These are phyloP conservation scores for Sinapis alba DNA, from an alignment of 441 rosid genomes.

Conservation along the genomic window DNA sequence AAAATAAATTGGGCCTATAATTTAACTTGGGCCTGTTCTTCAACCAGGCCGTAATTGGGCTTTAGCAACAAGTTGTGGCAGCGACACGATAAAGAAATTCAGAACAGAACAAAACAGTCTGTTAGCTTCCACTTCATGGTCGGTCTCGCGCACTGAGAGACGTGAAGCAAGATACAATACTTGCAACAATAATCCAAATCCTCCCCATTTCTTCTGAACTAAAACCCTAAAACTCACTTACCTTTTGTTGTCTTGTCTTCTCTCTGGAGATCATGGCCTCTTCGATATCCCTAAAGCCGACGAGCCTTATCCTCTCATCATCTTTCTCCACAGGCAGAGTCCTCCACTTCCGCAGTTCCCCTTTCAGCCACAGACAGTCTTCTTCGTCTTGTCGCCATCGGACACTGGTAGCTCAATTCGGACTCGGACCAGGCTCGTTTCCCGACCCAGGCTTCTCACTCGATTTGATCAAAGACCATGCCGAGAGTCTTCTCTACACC, in stretches of 20 bases:
- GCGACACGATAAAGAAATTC: neutral
- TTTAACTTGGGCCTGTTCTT: neutral
- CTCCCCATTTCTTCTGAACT: conserved; percentile 9
- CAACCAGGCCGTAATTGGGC: neutral
- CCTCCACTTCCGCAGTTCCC: conserved; percentile 47
- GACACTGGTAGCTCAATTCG: conserved; percentile 59
- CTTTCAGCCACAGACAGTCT: conserved; percentile 31
- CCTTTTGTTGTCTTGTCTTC: neutral
- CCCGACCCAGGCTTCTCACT: conserved; percentile 57
- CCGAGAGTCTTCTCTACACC: conserved; percentile 62
- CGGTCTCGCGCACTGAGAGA: conserved; percentile 21
- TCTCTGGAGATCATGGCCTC: conserved; percentile 53
- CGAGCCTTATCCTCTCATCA: conserved; percentile 46
- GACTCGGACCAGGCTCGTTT: conserved; percentile 54
- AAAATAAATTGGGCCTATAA: neutral
- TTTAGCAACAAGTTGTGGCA: neutral
- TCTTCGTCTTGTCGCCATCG: conserved; percentile 49
- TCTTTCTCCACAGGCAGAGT: conserved; percentile 36
- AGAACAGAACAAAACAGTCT: neutral
- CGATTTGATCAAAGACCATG: conserved; percentile 48
- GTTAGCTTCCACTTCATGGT: neutral
- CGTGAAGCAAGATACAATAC: conserved; percentile 14
- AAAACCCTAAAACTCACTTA: conserved; percentile 28
- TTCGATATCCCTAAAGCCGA: conserved; percentile 45
- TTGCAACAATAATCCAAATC: neutral